Conservation (phyloP, 2,329 filamentous ascomycete genomes). For the Alternaria postmessia region DNA sequence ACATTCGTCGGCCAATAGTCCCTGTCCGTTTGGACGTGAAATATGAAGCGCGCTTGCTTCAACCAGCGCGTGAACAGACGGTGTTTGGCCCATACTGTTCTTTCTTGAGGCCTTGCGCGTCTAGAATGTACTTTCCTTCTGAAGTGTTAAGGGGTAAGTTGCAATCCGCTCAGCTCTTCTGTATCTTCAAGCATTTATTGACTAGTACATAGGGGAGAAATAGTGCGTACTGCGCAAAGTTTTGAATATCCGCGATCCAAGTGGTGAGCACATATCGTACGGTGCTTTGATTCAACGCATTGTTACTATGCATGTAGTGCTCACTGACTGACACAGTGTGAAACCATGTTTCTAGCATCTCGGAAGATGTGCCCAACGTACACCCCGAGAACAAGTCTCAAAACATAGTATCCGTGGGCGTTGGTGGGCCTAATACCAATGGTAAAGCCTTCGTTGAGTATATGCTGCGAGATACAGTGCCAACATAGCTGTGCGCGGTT, state of each 20-base stretch:
- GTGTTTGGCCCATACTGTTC: background rate
- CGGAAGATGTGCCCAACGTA: background rate
- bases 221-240: background rate
- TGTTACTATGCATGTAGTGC: background rate
- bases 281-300: background rate
- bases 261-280: background rate
- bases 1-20: background rate
- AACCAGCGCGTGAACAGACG: background rate
- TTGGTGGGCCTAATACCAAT: too few species aligned
- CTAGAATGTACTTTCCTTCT: background rate
- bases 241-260: background rate
- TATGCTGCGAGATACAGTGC: background rate
- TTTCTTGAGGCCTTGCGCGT: background rate
- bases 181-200: background rate
- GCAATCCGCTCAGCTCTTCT: background rate
- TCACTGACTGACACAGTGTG: background rate
- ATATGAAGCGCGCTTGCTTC: background rate
- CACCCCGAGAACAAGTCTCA: background rate
- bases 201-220: background rate
- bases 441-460: background rate
- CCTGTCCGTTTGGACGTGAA: background rate
- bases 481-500: background rate
- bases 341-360: background rate
- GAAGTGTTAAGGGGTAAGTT: background rate
- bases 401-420: fast-evolving